A percentile compares a stretch with the other conserved stretches of the same genome.
These are phyloP conservation scores for Mucor plumbeus DNA, from an alignment of 371 early-diverging fungal genomes.

Conservation along the genomic window DNA sequence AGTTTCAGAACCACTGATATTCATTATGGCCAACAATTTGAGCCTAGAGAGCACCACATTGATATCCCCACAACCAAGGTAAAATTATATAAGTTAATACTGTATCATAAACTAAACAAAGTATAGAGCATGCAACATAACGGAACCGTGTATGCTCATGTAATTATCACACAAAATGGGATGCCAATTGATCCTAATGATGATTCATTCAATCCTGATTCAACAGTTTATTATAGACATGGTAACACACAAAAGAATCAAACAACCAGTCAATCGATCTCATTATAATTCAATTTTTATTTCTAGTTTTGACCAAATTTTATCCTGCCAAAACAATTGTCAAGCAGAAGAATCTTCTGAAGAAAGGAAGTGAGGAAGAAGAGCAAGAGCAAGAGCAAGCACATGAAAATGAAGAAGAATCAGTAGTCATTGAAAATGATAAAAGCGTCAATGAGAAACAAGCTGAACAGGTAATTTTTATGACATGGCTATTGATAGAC, in stretches of 20 bases:
- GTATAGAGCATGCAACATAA: constrained; percentile 74
- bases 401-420: background rate
- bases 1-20: constrained; percentile 65
- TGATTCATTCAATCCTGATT: constrained; percentile 42
- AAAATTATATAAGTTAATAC: background rate
- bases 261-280: background rate
- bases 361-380: constrained; percentile 47
- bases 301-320: constrained; percentile 71
- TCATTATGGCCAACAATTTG: constrained; percentile 62
- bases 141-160: constrained; percentile 84
- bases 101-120: too few species aligned
- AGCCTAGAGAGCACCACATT: constrained; percentile 45
- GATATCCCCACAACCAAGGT: constrained; percentile 54
- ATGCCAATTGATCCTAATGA: constrained; percentile 59
- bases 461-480: background rate
- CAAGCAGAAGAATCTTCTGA: constrained; percentile 75
- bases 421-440: background rate
- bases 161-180: constrained; percentile 65
- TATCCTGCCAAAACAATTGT: constrained; percentile 64
- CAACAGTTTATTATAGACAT: constrained; percentile 59
- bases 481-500: background rate
- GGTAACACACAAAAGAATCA: constrained; percentile 41
- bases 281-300: background rate
- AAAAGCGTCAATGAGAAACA: constrained; percentile 20
- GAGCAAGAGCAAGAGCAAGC: constrained; percentile 26